These are phyloP conservation scores for Ceratopteris richardii DNA, from an alignment of 75 land plant species.

Conservation along the genomic window DNA sequence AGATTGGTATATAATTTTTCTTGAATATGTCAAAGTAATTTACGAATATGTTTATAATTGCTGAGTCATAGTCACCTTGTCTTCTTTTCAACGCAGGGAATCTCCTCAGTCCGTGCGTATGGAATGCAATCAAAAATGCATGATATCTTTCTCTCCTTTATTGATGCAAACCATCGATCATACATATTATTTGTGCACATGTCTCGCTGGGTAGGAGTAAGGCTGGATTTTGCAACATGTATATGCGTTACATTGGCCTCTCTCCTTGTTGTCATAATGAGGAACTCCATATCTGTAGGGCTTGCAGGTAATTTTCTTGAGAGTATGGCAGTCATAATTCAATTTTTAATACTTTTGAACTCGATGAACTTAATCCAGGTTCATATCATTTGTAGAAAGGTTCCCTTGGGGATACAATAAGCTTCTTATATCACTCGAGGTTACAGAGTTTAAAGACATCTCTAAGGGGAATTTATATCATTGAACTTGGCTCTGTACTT, in stretches of 20 bases:
- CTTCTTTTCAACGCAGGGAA: constrained; percentile 8
- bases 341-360: neutral
- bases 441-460: too few relatives aligned
- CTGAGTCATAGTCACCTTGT: too few relatives aligned
- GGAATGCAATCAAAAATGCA: constrained; percentile 18
- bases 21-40: too few relatives aligned
- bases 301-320: constrained; percentile 21
- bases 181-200: constrained; percentile 25
- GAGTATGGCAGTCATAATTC: too few relatives aligned
- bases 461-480: too few relatives aligned
- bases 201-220: constrained; percentile 26
- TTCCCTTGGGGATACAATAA: too few relatives aligned
- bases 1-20: too few relatives aligned
- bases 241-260: constrained; percentile 19
- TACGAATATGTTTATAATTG: too few relatives aligned
- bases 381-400: neutral
- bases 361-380: neutral
- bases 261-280: constrained; percentile 19
- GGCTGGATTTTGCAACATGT: constrained; percentile 25
- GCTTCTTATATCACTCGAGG: too few relatives aligned
- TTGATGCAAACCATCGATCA: constrained; percentile 31
- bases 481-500: too few relatives aligned
- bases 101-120: constrained; percentile 30
- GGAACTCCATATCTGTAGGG: constrained; percentile 21
- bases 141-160: constrained; percentile 16